Conservation (phyloP, 192 early-diverging fungal species). For the Rhizoclosmatium globosum region DNA sequence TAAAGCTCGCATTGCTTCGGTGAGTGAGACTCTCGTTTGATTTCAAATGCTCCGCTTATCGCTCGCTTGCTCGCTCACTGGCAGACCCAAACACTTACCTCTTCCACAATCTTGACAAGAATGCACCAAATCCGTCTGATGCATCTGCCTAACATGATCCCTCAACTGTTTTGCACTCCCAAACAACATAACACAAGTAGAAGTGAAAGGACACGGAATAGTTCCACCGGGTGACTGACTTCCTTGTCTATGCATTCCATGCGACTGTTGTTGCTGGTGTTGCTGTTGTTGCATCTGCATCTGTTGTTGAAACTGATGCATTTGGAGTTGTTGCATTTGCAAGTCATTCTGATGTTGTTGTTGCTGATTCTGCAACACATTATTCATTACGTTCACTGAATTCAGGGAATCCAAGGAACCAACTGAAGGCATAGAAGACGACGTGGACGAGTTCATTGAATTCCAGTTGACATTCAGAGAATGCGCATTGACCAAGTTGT, state of each 20-base stretch:
- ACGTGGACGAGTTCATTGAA: neutral
- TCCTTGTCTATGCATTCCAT: neutral
- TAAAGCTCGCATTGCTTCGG: no score
- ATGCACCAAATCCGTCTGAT: conserved; percentile 31
- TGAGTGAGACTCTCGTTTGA: no score
- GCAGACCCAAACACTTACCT: neutral
- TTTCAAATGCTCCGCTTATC: no score
- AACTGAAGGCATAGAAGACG: no score
- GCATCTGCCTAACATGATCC: conserved; percentile 22
- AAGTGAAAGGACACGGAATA: neutral
- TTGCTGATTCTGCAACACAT: neutral
- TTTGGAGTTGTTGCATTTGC: neutral
- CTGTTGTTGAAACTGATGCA: neutral
- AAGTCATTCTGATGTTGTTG: neutral
- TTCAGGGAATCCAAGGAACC: no score
- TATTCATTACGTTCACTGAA: no score
- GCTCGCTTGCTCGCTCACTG: no score
- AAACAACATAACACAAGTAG: neutral
- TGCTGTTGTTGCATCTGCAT: neutral
- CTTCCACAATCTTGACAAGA: conserved; percentile 21
- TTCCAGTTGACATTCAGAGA: neutral
- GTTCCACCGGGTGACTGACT: neutral
- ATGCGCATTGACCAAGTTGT: no score
- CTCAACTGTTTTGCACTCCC: conserved; percentile 24
- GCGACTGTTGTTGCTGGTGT: neutral